Base-by-base conservation (phyloP, 2,329 filamentous ascomycete species). In the Onygenales sp. region DNA sequence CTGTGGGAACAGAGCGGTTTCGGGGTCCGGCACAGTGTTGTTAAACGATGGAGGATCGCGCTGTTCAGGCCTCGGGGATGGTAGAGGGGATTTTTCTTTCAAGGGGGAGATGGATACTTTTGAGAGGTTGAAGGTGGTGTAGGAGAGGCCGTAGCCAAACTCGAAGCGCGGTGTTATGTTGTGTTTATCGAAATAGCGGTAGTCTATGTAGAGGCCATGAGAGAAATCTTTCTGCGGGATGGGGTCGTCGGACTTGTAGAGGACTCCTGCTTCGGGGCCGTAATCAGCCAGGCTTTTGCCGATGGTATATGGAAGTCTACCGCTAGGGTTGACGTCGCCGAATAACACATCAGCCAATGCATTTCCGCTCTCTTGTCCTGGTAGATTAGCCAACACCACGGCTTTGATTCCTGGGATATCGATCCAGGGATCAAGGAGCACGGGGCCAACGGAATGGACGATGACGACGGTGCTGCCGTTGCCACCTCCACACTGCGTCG, bases 201-300 rank as follows among this genome's bases (percentile, higher is more conserved):
- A 95, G 73, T 96, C 92, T 60, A 94, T 84, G 64, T 91, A 91
- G 0, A 95, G 72, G 0, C 89, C 89, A 64, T 95, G 89, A 1
- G 77, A 78, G 66, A 93, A 95, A 58, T 89, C 84, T 60, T 94
- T 88, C 64, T 95, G 89, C 0, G 89, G 88, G 1, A 85, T 75
- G 3, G 87, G 72, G 13, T 78, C 81, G 59, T 88, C 86, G 0
- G 86, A 81, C 48, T 82, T 73, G 63, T 85, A 88, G 58, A 90
- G 74, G 41, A 93, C 76, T 62, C 85, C 78, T 14, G 78, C 86
- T 13, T 80, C 82, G 0, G 82, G 79, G 0, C 91, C 91, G 57
- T 82, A 83, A 56, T 82, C 80, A 21, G 65, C 70, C 53, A 78
- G 75, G 31, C 77, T 73, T 58, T 71, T 75, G 3, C 78, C 79